Base-by-base conservation (phyloP, 352 stramenopile species). In the Phytophthora litchii region DNA sequence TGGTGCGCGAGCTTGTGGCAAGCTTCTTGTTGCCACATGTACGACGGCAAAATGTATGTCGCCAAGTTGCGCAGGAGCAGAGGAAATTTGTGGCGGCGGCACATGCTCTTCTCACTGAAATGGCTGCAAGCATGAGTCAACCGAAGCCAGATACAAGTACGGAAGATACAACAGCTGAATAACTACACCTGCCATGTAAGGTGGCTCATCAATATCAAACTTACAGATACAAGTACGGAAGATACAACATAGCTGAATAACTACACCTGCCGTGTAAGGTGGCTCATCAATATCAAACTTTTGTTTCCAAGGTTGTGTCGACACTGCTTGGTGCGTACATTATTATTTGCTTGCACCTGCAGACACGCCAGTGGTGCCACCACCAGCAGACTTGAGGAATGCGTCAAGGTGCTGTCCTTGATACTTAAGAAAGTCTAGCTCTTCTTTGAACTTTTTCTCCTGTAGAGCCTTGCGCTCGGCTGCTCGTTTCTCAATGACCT, bases 391-490 rank as follows among this genome's bases (percentile, higher is more conserved):
- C 68, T 97, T 97, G 43, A 98, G 80, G 66, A 98, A 98, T 9
- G 88, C 84, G 51, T 98, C 94, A n/a, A 98, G 75, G 62, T 98
- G 92, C 67, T 98, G 91, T 29, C 89, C 88, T 67, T 98, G 92
- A 74, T 98, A 97, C 71, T 97, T 98, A 47, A 98, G 80, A 54
- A 98, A 98, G 56, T 97, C 91, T 36, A 98, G 74, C 55, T 98
- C 91, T 59, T 98, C 92, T 52, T 98, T 97, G 56, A 91, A 92
- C 51, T 94, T 95, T 66, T 98, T 97, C 67, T 98, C 90, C 54
- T 97, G 92, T 20, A 97, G 67, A 16, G 80, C 80, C 13, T 92
- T 92, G 51, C 86, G 74, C 61, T 98, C 93, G 8, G 72, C 85
- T 25, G 88, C 83, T 29, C 90, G 76, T 67, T 97, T 98, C 54